Percentiles rank a stretch among this genome's conserved stretches.
phyloP scores from a whole-genome alignment of 495 filamentous ascomycete species.

The Annulohypoxylon maeteangense region DNA sequence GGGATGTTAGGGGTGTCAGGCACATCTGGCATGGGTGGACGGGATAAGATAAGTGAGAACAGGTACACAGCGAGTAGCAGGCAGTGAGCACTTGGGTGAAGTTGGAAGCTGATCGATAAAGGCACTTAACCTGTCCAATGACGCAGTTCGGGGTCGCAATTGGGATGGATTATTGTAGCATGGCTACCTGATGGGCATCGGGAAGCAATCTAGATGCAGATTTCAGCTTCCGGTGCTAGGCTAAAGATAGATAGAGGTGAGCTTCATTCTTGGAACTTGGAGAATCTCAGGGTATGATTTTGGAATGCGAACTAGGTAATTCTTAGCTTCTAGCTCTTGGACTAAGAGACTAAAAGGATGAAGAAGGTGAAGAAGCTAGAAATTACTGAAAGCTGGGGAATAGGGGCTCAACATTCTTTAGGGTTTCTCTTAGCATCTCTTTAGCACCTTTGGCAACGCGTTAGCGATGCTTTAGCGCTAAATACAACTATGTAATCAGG shows the following conservation, averaged over 20 bases:
- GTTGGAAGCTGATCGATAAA: constrained; percentile 17
- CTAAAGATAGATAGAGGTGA: constrained; percentile 16
- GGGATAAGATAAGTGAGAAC: neutral
- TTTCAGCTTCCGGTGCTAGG: constrained; percentile 41
- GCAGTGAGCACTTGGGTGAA: constrained; percentile 1
- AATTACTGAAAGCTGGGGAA: neutral
- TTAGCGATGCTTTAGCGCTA: too few relatives aligned
- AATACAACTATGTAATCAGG: too few relatives aligned
- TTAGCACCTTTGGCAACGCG: too few relatives aligned
- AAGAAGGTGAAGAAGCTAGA: neutral
- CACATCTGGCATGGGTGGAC: too few relatives aligned
- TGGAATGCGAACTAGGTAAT: neutral
- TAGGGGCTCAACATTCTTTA: neutral
- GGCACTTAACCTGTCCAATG: neutral
- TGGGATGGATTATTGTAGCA: constrained; percentile 11
- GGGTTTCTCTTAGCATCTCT: neutral
- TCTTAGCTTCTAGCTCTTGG: neutral
- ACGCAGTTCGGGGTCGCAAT: constrained; percentile 24
- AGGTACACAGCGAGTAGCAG: neutral
- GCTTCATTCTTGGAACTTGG: neutral
- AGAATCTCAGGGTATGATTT: neutral
- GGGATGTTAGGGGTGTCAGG: too few relatives aligned
- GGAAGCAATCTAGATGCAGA: constrained; percentile 35
- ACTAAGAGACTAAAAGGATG: neutral
- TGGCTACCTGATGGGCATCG: constrained; percentile 10